Conservation (phyloP, 1,284 basidiomycete genomes). For the Ustilago curta region DNA sequence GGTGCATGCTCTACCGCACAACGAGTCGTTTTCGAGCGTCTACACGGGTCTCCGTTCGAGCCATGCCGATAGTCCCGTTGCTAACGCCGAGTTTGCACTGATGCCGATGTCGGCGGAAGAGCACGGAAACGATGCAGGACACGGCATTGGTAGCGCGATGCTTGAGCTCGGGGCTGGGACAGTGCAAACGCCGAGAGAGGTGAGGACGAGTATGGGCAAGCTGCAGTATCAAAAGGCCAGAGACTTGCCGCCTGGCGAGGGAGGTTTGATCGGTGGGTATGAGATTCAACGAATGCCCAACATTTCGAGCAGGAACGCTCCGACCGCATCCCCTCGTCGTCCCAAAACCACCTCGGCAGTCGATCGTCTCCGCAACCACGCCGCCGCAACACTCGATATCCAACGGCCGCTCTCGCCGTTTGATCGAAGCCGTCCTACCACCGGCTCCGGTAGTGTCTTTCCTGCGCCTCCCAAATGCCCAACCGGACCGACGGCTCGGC, state of each 20-base stretch:
- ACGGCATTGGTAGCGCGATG: constrained; percentile 11
- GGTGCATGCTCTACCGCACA: constrained; percentile 11
- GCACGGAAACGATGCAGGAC: constrained; percentile 3
- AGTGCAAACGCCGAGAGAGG: not conserved
- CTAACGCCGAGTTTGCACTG: constrained; percentile 5
- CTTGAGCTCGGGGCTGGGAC: constrained; percentile 1
- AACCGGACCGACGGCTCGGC: not conserved
- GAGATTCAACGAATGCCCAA: constrained; percentile 4
- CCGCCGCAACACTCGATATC: constrained; percentile 18
- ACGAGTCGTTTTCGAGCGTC: constrained; percentile 10
- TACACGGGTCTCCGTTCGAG: not conserved
- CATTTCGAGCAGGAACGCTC: no score
- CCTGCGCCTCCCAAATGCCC: not conserved
- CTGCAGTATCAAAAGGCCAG: constrained; percentile 2
- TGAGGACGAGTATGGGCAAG: not conserved
- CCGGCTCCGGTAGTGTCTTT: not conserved
- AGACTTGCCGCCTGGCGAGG: not conserved
- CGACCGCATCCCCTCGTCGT: constrained; percentile 7
- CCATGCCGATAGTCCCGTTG: constrained; percentile 9
- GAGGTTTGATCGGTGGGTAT: not conserved
- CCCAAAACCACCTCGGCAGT: constrained; percentile 28
- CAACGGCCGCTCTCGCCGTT: constrained; percentile 32
- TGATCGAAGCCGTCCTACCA: constrained; percentile 10
- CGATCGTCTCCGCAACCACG: constrained; percentile 18
- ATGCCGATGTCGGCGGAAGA: constrained; percentile 7